Conservation (phyloP, 2,329 filamentous ascomycete genomes). For the Xylaria sp. region DNA sequence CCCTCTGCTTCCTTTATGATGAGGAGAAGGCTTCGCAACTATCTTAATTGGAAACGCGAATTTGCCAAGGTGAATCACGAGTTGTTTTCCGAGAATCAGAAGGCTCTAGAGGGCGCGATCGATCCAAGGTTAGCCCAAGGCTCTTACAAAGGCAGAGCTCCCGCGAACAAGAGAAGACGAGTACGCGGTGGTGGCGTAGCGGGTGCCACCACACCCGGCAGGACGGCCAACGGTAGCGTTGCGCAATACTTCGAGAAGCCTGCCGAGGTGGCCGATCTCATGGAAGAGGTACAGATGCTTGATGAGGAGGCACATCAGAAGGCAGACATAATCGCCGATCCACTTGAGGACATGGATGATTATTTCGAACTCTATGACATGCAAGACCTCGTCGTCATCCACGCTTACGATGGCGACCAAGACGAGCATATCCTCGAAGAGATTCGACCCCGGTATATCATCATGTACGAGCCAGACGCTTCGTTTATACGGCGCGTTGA, state of each 20-base stretch:
- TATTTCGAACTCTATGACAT: slow-evolving; percentile 93
- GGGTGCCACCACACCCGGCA: slow-evolving; percentile 66
- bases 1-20: slow-evolving; percentile 89
- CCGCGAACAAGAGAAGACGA: slow-evolving; percentile 86
- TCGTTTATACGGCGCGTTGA: slow-evolving; percentile 95
- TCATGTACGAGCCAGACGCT: slow-evolving; percentile 98
- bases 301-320: slow-evolving; percentile 81
- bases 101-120: slow-evolving; percentile 74
- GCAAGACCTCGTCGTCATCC: slow-evolving; percentile 86
- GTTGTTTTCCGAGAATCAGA: slow-evolving; percentile 83
- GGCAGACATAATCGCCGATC: slow-evolving; percentile 78
- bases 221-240: slow-evolving; percentile 79
- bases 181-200: slow-evolving; percentile 80
- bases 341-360: slow-evolving; percentile 90
- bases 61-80: slow-evolving; percentile 86
- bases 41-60: slow-evolving; percentile 89
- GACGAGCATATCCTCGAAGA: slow-evolving; percentile 98
- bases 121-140: slow-evolving; percentile 63
- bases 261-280: slow-evolving; percentile 80
- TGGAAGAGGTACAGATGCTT: slow-evolving; percentile 85
- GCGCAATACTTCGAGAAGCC: slow-evolving; percentile 85
- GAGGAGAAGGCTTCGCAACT: slow-evolving; percentile 85
- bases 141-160: slow-evolving; percentile 70
- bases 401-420: slow-evolving; percentile 94
- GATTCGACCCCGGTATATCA: slow-evolving; percentile 89